phyloP scores from a whole-genome alignment of 2,329 filamentous ascomycete species.

The Xylariaceae sp. region DNA sequence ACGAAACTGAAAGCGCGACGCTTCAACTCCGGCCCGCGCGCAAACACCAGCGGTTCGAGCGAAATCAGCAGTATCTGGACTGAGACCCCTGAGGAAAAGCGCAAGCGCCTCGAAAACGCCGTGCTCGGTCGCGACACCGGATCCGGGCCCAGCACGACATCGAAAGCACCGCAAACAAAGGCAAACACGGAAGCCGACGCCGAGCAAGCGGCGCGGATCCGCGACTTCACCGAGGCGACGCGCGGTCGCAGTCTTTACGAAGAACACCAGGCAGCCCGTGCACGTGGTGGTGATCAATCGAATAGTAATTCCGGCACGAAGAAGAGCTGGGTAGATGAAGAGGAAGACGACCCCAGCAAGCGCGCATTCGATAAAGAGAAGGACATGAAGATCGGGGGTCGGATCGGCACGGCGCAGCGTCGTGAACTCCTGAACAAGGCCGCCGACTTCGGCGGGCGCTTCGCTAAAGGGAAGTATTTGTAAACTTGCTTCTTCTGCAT shows the following conservation, averaged over 20 bases:
- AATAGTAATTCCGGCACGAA: constrained; percentile 14
- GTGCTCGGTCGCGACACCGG: constrained; percentile 63
- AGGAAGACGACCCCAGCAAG: constrained; percentile 87
- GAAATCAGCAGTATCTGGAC: constrained; percentile 74
- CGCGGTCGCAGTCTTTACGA: constrained; percentile 56
- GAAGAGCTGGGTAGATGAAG: constrained; percentile 43
- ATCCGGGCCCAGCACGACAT: constrained; percentile 18
- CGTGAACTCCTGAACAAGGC: constrained; percentile 75
- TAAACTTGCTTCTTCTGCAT: constrained; percentile 25
- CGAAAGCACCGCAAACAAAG: constrained; percentile 17
- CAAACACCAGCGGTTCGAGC: constrained; percentile 29
- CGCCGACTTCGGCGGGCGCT: constrained; percentile 74
- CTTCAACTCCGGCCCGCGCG: constrained; percentile 63
- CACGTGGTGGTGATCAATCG: constrained; percentile 15
- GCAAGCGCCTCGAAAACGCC: constrained; percentile 71
- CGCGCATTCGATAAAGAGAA: constrained; percentile 87
- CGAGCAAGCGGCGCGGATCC: constrained; percentile 45
- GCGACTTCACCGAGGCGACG: constrained; percentile 47
- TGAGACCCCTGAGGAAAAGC: constrained; percentile 84
- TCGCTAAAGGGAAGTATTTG: constrained; percentile 67
- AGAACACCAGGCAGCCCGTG: constrained; percentile 44
- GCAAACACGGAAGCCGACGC: constrained; percentile 45
- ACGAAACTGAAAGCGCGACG: constrained; percentile 77
- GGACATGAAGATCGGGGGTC: constrained; percentile 75
- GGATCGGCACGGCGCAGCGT: constrained; percentile 67